Conservation (phyloP, 1,139 yeast genomes). For the Scheffersomyces parashehatae region DNA sequence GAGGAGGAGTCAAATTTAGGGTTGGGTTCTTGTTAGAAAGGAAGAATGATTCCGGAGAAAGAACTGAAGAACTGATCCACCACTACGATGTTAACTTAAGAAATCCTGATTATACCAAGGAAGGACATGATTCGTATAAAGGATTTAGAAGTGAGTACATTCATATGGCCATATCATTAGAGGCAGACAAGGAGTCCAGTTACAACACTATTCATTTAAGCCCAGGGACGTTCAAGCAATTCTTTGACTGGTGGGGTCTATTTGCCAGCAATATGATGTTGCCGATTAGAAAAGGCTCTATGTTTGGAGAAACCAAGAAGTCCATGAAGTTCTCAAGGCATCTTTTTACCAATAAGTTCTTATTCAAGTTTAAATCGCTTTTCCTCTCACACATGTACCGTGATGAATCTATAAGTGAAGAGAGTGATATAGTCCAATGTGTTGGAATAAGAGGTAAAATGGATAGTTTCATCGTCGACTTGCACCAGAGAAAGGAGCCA, state of each 20-base stretch:
- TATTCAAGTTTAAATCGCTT: conserved; percentile 39
- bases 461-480: conserved; percentile 41
- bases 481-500: conserved; percentile 45
- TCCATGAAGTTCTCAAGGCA: conserved; percentile 45
- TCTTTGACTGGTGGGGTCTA: conserved; percentile 48
- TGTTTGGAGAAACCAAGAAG: conserved; percentile 39
- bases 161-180: conserved; percentile 73
- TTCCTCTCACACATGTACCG: conserved; percentile 44
- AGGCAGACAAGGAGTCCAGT: conserved; percentile 46
- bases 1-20: conserved; percentile 61
- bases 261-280: conserved; percentile 45
- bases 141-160: conserved; percentile 80
- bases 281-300: conserved; percentile 40
- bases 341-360: conserved; percentile 42
- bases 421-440: conserved; percentile 32
- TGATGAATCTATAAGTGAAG: conserved; percentile 15
- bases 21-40: conserved; percentile 64
- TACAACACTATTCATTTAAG: conserved; percentile 45
- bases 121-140: conserved; percentile 67
- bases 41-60: conserved; percentile 27
- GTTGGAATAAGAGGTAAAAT: conserved; percentile 45
- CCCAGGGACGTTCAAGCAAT: conserved; percentile 41
- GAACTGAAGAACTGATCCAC: conserved; percentile 59
- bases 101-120: conserved; percentile 61
- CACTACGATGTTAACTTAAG: conserved; percentile 68